Percentiles rank a stretch among this genome's conserved stretches.
Conservation (phyloP, 2,329 filamentous ascomycete species). For the Hypoxylon sp. region DNA sequence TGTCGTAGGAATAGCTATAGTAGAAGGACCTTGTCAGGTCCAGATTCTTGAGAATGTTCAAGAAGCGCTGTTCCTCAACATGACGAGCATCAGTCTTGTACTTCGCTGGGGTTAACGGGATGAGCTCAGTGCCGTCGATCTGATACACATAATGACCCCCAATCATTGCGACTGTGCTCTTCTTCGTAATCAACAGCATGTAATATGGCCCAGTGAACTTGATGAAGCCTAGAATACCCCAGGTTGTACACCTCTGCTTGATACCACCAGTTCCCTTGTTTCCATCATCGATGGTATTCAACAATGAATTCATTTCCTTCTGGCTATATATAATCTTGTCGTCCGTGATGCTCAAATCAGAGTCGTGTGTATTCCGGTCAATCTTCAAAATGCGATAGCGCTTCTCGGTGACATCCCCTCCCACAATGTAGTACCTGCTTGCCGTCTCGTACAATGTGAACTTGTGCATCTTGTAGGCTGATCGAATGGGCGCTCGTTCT, state of each 20-base stretch:
- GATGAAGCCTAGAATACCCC: conserved; percentile 96
- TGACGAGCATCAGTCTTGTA: conserved; percentile 84
- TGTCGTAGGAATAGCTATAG: conserved; percentile 98
- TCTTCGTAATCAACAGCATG: conserved; percentile 96
- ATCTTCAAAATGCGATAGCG: conserved; percentile 95
- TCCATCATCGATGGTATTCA: conserved; percentile 94
- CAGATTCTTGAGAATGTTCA: conserved; percentile 90
- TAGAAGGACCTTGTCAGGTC: conserved; percentile 95
- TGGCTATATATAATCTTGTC: conserved; percentile 96
- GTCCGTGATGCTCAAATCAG: conserved; percentile 86
- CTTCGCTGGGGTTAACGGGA: conserved; percentile 84
- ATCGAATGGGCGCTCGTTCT: conserved; percentile 53
- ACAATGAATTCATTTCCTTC: conserved; percentile 91
- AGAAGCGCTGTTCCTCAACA: conserved; percentile 89
- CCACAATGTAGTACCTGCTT: conserved; percentile 93
- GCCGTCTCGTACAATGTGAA: conserved; percentile 98
- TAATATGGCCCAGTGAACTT: conserved; percentile 96
- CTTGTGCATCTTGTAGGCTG: conserved; percentile 85
- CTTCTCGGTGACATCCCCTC: conserved; percentile 89
- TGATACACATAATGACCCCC: conserved; percentile 97
- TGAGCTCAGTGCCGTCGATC: conserved; percentile 91
- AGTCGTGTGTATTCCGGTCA: conserved; percentile 85
- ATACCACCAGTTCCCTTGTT: conserved; percentile 92
- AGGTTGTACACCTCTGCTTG: conserved; percentile 89
- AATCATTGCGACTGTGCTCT: conserved; percentile 95